Percentiles rank a stretch among this genome's conserved stretches.
Conservation (phyloP, 148 eudicot genomes). For the Arbutus unedo region DNA sequence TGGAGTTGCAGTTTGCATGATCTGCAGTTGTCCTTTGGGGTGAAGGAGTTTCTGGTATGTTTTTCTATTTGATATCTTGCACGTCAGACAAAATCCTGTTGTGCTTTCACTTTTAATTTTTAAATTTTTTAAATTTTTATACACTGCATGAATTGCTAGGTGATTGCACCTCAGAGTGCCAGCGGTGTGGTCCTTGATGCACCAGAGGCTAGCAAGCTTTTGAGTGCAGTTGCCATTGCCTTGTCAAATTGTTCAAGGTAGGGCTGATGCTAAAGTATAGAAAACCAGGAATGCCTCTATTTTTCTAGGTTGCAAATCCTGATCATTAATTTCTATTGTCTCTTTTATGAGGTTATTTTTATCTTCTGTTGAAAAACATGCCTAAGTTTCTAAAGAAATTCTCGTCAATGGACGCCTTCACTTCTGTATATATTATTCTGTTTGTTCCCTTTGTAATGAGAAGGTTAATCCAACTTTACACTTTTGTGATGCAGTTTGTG, state of each 20-base stretch:
- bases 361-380: neutral
- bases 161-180: constrained; percentile 92
- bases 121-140: neutral
- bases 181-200: constrained; percentile 90
- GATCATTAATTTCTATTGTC: neutral
- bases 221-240: constrained; percentile 97
- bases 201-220: constrained; percentile 97
- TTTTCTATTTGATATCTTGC: constrained; percentile 4
- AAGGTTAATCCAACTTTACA: constrained; percentile 6
- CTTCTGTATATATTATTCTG: neutral
- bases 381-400: neutral
- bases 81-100: neutral
- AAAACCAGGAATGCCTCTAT: neutral
- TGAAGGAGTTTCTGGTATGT: constrained; percentile 76
- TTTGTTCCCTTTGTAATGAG: constrained; percentile 1
- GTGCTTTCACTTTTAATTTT: neutral
- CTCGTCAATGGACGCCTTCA: neutral
- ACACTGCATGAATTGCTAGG: constrained; percentile 32
- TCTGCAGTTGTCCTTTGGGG: constrained; percentile 89
- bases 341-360: neutral
- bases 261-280: constrained; percentile 17
- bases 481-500: constrained; percentile 55
- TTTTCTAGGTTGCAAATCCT: neutral
- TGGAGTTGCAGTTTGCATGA: constrained; percentile 73
- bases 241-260: constrained; percentile 87